phyloP scores from a whole-genome alignment of 2,329 filamentous ascomycete species.

The Fusarium camptoceras region DNA sequence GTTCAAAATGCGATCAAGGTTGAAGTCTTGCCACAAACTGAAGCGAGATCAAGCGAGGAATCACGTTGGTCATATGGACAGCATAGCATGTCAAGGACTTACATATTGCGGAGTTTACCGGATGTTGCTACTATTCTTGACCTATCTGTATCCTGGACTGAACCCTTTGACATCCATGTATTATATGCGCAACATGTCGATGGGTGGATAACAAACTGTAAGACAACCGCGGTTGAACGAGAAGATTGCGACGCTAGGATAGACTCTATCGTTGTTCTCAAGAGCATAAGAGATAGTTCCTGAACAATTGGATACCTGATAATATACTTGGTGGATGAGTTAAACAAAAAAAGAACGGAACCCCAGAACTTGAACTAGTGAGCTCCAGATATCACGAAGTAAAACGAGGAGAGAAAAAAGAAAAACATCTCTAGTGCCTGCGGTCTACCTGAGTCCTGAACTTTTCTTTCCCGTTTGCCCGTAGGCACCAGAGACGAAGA shows the following conservation, averaged over 20 bases:
- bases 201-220: neutral
- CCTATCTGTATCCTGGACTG: neutral
- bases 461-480: neutral
- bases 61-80: neutral
- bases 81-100: neutral
- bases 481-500: neutral
- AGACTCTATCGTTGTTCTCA: neutral
- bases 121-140: neutral
- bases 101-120: neutral
- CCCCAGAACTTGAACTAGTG: neutral
- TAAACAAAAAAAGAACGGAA: neutral
- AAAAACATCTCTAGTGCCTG: too few species aligned
- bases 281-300: neutral
- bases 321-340: neutral
- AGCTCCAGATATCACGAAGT: neutral
- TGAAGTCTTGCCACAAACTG: neutral
- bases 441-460: rapidly evolving
- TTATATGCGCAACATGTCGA: neutral
- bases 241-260: neutral
- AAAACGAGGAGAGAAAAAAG: too few species aligned
- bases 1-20: neutral
- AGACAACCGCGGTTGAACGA: neutral
- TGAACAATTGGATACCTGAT: neutral
- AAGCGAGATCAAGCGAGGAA: neutral
- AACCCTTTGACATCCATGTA: neutral